Percentiles rank a stretch among this genome's conserved stretches.
These are phyloP conservation scores for Ganoderma sp. DNA, from an alignment of 1,284 basidiomycete genomes.

Conservation along the genomic window DNA sequence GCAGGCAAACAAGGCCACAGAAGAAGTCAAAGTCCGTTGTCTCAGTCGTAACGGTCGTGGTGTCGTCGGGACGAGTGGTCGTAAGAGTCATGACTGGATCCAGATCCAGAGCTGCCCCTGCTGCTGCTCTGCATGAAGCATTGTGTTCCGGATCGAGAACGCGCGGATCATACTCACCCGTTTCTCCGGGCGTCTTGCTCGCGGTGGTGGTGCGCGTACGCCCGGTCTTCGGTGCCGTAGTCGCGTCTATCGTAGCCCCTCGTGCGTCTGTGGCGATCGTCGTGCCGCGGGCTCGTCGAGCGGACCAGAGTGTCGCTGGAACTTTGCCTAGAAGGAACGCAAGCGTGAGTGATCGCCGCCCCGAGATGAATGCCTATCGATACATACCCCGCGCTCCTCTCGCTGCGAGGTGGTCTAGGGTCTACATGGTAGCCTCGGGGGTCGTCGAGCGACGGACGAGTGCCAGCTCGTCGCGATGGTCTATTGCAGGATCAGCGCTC, in stretches of 20 bases:
- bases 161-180: constrained; percentile 23
- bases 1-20: neutral
- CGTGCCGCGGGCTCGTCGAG: constrained; percentile 26
- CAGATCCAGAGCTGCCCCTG: constrained; percentile 24
- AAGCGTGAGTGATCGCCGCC: constrained; percentile 10
- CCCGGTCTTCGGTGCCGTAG: constrained; percentile 19
- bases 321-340: constrained; percentile 23
- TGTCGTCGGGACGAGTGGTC: constrained; percentile 18
- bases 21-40: constrained; percentile 6
- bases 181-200: constrained; percentile 23
- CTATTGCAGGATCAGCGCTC: constrained; percentile 22
- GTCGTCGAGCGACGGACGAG: constrained; percentile 24
- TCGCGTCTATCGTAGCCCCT: constrained; percentile 24
- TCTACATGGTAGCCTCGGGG: constrained; percentile 17
- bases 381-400: constrained; percentile 25
- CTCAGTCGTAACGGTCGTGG: constrained; percentile 22
- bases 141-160: constrained; percentile 3
- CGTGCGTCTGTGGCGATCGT: constrained; percentile 25
- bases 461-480: constrained; percentile 27
- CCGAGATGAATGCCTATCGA: neutral
- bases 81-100: constrained; percentile 20
- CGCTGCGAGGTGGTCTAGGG: constrained; percentile 23
- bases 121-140: constrained; percentile 15
- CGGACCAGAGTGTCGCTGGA: constrained; percentile 29
- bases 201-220: constrained; percentile 18